A percentile compares a stretch with the other conserved stretches of the same genome.
Conservation (phyloP, 768 basidiomycete genomes). For the Psilocybe sp. region DNA sequence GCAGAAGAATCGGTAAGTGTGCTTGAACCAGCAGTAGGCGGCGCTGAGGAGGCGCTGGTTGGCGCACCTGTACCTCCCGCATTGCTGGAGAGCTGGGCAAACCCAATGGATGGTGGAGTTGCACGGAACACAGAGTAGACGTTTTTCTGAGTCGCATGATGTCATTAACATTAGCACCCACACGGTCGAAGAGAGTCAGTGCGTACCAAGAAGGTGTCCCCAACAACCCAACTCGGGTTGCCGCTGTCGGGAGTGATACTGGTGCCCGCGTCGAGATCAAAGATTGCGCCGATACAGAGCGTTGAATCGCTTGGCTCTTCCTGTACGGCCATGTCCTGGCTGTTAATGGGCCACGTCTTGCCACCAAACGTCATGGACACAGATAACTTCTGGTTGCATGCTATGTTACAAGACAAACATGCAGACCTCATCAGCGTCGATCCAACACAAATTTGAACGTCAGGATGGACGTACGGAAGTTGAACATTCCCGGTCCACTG, state of each 20-base stretch:
- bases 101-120: constrained; percentile 46
- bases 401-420: constrained; percentile 30
- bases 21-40: no score
- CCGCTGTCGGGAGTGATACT: constrained; percentile 32
- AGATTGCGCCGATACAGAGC: constrained; percentile 63
- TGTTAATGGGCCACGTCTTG: constrained; percentile 68
- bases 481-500: constrained; percentile 60
- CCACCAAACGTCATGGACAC: constrained; percentile 76
- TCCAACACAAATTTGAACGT: neutral
- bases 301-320: constrained; percentile 27
- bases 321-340: constrained; percentile 79
- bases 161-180: constrained; percentile 24
- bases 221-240: constrained; percentile 60
- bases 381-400: constrained; percentile 56
- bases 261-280: constrained; percentile 55
- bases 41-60: no score
- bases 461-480: constrained; percentile 51
- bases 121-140: constrained; percentile 50
- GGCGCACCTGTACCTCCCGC: constrained; percentile 38
- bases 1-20: no score
- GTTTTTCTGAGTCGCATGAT: constrained; percentile 37
- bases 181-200: constrained; percentile 3
- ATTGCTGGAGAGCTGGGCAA: constrained; percentile 43
- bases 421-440: neutral
- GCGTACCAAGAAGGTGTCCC: constrained; percentile 68